Evolutionary conservation across 192 early-diverging fungal genomes (phyloP), one percentile per base, ranked within the genome.

Genomic region (Oehlia diaphana): DNA sequence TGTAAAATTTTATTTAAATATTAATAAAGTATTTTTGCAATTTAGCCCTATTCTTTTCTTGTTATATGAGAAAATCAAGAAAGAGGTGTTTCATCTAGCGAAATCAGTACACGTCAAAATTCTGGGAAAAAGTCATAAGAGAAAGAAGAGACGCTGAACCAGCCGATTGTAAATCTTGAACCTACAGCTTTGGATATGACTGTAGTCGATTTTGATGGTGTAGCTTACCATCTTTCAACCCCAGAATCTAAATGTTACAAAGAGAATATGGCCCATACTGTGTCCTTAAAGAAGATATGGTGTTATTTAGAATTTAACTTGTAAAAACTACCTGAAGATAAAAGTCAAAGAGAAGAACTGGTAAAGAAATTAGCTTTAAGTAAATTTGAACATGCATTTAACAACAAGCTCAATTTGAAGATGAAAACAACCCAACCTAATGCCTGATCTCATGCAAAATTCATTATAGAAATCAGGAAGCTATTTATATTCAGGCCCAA

Each of bases 161-260:
- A 83, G 65, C 86, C 88, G 64, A 83, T 91, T 63, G 86, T 84
- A 39, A 83, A 85, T 78, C 63, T 75, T n/a, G 37, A 94, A 83
- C 86, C 86, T 10, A 93, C 94, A 66, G 80, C 87, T 9, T 81
- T 95, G 16, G 90, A 93, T 81, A 90, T 96, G 80, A 94, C 88
- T 50, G n/a, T n/a, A 67, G 96, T 96, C 42, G 98, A 99, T 85
- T 98, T 99, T 87, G 98, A 99, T 88, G 96, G 97, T 69, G 97
- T 98, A 31, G 85, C 90, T 16, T 99, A 97, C 88, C 89, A 89
- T 74, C 79, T 98, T 76, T 87, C 92, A 39, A 96, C 94, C 13
- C 81, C 88, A 37, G 81, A 82, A n/a, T 80, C 80, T 64, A 85
- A 84, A 53, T 82, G 69, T 84, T 99, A 65, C 78, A 86, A 77